Percentiles rank a stretch among this genome's conserved stretches.
Conservation (phyloP, 2,329 filamentous ascomycete species). For the Lachnellula cervina region DNA sequence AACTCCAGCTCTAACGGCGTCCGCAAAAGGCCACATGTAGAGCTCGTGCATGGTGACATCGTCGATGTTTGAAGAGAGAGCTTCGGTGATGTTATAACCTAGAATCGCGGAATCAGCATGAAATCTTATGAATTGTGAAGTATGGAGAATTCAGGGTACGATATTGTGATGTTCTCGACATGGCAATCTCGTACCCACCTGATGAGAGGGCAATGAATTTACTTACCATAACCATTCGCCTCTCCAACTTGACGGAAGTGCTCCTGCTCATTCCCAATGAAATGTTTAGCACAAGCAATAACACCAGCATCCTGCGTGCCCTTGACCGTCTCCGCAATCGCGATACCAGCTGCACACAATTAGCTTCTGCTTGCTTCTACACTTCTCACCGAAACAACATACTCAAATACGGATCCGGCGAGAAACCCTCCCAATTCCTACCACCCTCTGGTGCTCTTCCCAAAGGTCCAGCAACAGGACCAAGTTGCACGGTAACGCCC, state of each 20-base stretch:
- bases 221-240: conserved; percentile 45
- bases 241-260: conserved; percentile 30
- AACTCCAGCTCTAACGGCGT: conserved; percentile 64
- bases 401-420: conserved; percentile 70
- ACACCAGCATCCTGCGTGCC: conserved; percentile 80
- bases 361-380: not conserved
- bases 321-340: conserved; percentile 66
- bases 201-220: not conserved
- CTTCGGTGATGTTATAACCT: conserved; percentile 56
- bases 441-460: conserved; percentile 62
- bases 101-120: not conserved
- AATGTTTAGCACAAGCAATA: conserved; percentile 80
- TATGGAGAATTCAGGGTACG: not conserved
- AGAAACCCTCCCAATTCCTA: conserved; percentile 67
- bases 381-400: conserved; percentile 47
- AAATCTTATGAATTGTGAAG: not conserved
- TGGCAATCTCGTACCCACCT: not conserved
- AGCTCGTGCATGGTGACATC: conserved; percentile 58
- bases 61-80: conserved; percentile 50
- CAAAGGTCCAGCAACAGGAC: conserved; percentile 65
- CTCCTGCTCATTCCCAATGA: conserved; percentile 67
- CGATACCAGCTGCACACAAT: conserved; percentile 63
- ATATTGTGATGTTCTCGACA: not conserved
- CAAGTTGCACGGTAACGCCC: conserved; percentile 70
- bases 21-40: conserved; percentile 56